Conservation (phyloP, 768 basidiomycete species). For the Tubosaeta sp. region DNA sequence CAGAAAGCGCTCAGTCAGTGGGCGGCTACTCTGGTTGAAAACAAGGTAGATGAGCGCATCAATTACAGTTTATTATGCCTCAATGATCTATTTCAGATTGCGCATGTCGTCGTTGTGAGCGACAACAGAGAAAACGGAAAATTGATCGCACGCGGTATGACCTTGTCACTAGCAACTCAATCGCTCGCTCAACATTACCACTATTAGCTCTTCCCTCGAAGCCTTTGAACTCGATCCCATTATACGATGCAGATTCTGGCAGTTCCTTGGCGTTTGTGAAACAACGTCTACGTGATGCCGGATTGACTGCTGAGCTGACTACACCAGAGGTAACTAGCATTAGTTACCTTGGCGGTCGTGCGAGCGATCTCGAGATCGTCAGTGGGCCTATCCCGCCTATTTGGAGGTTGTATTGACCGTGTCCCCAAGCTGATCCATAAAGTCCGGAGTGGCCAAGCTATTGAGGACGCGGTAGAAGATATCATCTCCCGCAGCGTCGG, state of each 20-base stretch:
- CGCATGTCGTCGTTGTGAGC: conserved; percentile 87
- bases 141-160: conserved; percentile 70
- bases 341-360: conserved; percentile 80
- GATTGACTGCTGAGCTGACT: conserved; percentile 51
- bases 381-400: conserved; percentile 22
- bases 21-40: conserved; percentile 80
- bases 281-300: conserved; percentile 65
- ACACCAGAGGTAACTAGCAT: conserved; percentile 54
- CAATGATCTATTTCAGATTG: conserved; percentile 49
- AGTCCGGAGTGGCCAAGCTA: conserved; percentile 64
- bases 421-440: conserved; percentile 72
- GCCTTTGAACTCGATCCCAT: conserved; percentile 70
- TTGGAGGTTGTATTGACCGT: background rate
- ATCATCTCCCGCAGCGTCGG: conserved; percentile 75
- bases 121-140: conserved; percentile 89
- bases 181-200: background rate
- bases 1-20: conserved; percentile 76
- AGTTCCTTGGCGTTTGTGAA: conserved; percentile 80
- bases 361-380: conserved; percentile 84
- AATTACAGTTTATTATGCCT: background rate
- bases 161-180: background rate
- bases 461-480: conserved; percentile 86
- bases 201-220: conserved; percentile 73
- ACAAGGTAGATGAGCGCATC: conserved; percentile 46
- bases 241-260: conserved; percentile 80